Evolutionary conservation across 2,329 filamentous ascomycete genomes (phyloP), one percentile per base, ranked within the genome.

Genomic region (Orbilia ellipsospora): DNA sequence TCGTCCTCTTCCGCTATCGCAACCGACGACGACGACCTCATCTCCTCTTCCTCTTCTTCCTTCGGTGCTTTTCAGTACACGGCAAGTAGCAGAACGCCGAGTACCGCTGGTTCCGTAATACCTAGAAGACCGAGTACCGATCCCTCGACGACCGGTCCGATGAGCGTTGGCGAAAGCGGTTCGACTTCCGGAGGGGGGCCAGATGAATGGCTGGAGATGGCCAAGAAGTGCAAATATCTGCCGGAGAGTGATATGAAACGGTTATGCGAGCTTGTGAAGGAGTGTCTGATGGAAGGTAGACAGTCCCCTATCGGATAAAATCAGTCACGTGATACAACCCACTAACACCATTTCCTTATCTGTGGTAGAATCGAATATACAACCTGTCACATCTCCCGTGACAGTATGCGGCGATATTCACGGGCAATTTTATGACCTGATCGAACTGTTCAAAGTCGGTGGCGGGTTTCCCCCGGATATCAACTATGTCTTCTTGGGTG

Each of bases 351-450:
- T 6, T 18, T 20, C 80, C 31, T 10, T 10, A 36, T 36, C 31
- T 10, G 10, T 36, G 5, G 73, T 79, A 96, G 95, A 99, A 84
- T 97, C 94, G 78, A 99, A 99, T 82, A 98, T 99, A 73, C 95
- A 98, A 82, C 95, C 95, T n/a, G 94, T 99, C 18, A 89, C 91
- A 64, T 97, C 95, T 0, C 95, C 95, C 5, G 95, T 99, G 77
- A 99, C 95, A 4, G 91, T 99, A 77, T 98, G 95, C 81, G 95
- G 95, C 81, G 95, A 99, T 82, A 98, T 99, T 77, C 95, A 99
- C 83, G 95, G 95, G 80, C 95, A 99, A 84, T 98, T 98, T 83
- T 98, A 99, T 84, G 95, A 99, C 83, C 87, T 99, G 8, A 89
- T 98, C 77, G 95, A 99, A 85, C 89, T 99, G 59, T 99, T 99